Conservation (phyloP, 163 green algal species). For the Chloromonas sp. region DNA sequence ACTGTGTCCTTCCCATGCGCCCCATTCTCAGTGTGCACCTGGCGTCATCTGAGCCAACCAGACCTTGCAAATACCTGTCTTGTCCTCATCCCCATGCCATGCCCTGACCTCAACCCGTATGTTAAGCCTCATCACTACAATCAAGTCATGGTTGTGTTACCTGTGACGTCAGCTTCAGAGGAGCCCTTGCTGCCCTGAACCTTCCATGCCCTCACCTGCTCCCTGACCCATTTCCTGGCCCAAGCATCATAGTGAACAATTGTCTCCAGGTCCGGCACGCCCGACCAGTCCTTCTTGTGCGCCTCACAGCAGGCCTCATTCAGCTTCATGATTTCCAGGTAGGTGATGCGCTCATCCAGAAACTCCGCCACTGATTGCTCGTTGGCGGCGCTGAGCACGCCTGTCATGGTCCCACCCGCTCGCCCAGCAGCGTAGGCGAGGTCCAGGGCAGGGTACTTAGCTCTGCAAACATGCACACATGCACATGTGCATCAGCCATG, state of each 20-base stretch:
- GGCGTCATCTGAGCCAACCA: no score
- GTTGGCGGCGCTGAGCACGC: conserved; percentile 93
- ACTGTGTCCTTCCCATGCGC: no score
- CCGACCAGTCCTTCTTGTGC: conserved; percentile 74
- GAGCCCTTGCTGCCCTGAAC: background rate
- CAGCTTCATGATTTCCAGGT: conserved; percentile 81
- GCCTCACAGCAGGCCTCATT: conserved; percentile 88
- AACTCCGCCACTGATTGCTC: conserved; percentile 82
- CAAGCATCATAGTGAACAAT: conserved; percentile 95
- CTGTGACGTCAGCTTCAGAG: background rate
- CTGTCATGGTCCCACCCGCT: conserved; percentile 94
- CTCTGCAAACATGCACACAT: conserved; percentile 53
- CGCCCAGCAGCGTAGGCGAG: conserved; percentile 91
- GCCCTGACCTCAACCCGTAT: no score
- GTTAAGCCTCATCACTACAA: no score
- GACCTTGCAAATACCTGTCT: no score
- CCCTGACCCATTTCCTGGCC: conserved; percentile 75
- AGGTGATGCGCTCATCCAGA: conserved; percentile 74
- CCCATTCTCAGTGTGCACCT: no score
- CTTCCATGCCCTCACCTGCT: conserved; percentile 33
- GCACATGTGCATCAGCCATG: no score
- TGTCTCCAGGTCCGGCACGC: conserved; percentile 76
- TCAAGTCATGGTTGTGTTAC: no score
- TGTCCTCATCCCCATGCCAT: no score
- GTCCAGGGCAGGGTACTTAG: conserved; percentile 95